Evolutionary conservation across 306 rosid genomes (phyloP).

Genomic region (Urtica urens): DNA sequence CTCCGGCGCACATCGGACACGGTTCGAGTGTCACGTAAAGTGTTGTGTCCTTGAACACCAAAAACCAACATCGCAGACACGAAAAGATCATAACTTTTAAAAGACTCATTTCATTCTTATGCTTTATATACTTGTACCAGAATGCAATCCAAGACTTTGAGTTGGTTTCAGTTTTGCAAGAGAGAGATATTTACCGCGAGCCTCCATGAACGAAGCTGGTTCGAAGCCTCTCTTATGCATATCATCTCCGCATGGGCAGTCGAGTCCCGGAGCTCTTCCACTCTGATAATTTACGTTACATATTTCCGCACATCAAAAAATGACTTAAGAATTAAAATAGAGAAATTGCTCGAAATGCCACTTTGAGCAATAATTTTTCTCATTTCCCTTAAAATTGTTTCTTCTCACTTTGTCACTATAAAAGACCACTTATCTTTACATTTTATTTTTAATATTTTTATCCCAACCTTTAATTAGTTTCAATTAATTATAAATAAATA

Average conservation of each 20-base stretch:
- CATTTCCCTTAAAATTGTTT: too few species aligned
- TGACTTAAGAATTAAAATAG: too few species aligned
- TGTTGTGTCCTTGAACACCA: constrained; percentile 44
- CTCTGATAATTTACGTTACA: constrained; percentile 73
- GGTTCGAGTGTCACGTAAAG: constrained; percentile 96
- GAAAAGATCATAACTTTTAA: background rate
- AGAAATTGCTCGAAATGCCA: too few species aligned
- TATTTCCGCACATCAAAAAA: too few species aligned
- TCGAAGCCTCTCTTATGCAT: constrained; percentile 92
- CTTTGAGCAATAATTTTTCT: too few species aligned
- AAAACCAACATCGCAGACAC: background rate
- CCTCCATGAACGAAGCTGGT: constrained; percentile 71
- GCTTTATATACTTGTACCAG: too few species aligned
- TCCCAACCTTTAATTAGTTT: too few species aligned
- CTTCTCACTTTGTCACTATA: too few species aligned
- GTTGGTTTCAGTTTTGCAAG: background rate
- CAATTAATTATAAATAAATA: too few species aligned
- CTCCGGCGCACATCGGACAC: constrained; percentile 99
- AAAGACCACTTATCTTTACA: too few species aligned
- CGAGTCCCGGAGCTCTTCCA: constrained; percentile 86
- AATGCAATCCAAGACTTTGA: background rate
- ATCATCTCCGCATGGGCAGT: constrained; percentile 98
- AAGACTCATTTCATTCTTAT: too few species aligned
- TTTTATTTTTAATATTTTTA: too few species aligned
- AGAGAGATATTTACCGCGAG: constrained; percentile 57